A percentile compares a stretch with the other conserved stretches of the same genome.
These are phyloP conservation scores for Bisporella sp. DNA, from an alignment of 2,329 filamentous ascomycete species.

Conservation along the genomic window DNA sequence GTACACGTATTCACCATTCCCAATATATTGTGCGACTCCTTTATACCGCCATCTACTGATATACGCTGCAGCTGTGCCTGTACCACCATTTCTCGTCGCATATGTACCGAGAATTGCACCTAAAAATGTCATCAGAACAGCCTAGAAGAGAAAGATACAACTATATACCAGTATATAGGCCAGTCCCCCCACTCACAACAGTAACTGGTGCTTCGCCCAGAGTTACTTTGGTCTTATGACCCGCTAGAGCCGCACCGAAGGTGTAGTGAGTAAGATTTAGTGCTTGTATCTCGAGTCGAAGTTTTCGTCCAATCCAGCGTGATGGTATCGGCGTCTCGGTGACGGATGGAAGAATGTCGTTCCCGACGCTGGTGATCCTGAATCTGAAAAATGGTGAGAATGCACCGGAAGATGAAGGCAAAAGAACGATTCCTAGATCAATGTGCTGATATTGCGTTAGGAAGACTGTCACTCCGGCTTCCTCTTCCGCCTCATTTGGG, in stretches of 20 bases:
- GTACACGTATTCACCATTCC: no score
- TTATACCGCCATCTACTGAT: neutral
- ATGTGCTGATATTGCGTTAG: conserved; percentile 41
- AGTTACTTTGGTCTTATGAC: conserved; percentile 33
- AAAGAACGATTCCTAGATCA: conserved; percentile 24
- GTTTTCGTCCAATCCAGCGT: neutral
- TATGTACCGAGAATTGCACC: neutral
- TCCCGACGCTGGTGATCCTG: neutral
- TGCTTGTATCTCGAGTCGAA: conserved; percentile 6
- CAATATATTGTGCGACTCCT: neutral
- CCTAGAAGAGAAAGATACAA: neutral
- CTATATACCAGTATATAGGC: conserved; percentile 6
- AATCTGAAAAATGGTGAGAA: neutral
- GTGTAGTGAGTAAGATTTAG: conserved; percentile 7
- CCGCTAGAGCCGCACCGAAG: conserved; percentile 7
- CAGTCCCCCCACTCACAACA: conserved; percentile 27
- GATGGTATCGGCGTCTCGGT: neutral
- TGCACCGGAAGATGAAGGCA: conserved; percentile 22
- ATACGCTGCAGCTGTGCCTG: neutral
- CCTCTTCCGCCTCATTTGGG: conserved; percentile 38
- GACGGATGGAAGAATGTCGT: neutral
- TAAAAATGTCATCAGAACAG: neutral
- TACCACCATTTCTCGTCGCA: neutral
- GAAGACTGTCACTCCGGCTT: conserved; percentile 44
- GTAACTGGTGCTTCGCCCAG: conserved; percentile 35